Evolutionary conservation across 2,329 filamentous ascomycete genomes (phyloP).

Genomic region (Nemania diffusa): DNA sequence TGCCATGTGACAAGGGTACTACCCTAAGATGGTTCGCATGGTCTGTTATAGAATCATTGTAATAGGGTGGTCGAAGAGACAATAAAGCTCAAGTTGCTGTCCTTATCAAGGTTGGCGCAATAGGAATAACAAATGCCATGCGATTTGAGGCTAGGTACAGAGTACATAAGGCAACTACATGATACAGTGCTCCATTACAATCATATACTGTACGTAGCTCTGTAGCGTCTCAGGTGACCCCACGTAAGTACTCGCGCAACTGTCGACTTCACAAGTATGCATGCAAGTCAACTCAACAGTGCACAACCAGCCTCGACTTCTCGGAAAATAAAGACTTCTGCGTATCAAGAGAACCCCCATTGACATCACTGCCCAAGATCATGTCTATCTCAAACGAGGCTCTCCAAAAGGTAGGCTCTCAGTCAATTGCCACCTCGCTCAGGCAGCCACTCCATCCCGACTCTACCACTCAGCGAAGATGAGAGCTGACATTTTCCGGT

Average conservation of each 20-base stretch:
- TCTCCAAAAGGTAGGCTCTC: conserved; percentile 80
- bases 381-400: conserved; percentile 97
- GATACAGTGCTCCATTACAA: background rate
- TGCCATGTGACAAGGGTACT: background rate
- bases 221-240: background rate
- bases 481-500: conserved; percentile 21
- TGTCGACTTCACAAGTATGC: conserved; percentile 7
- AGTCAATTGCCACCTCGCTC: background rate
- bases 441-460: background rate
- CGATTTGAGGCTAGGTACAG: no score
- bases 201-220: conserved; percentile 4
- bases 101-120: no score
- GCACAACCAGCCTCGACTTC: conserved; percentile 6
- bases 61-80: background rate
- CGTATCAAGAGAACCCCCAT: background rate
- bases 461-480: background rate
- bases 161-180: background rate
- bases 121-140: no score
- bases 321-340: background rate
- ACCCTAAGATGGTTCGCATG: background rate
- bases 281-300: background rate
- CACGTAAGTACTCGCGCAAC: background rate
- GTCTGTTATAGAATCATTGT: background rate
- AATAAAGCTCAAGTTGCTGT: background rate
- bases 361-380: background rate